Evolutionary conservation across 345 rosid species (phyloP).

Genomic region (Eucalyptus tenuipes): DNA sequence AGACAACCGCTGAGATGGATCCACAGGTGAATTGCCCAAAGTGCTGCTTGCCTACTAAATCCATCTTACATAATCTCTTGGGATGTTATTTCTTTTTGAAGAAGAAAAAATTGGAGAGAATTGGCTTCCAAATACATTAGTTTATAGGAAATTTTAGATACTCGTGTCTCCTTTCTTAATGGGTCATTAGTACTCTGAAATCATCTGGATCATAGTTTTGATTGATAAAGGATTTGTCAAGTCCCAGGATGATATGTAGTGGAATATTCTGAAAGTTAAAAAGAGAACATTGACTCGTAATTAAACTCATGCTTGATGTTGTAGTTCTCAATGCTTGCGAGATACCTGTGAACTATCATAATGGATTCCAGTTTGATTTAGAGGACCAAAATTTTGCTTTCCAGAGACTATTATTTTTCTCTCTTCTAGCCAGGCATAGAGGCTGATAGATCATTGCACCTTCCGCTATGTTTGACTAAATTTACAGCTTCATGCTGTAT

Average conservation of each 20-base stretch:
- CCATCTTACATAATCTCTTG: background rate
- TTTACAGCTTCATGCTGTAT: background rate
- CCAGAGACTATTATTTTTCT: background rate
- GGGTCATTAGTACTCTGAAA: background rate
- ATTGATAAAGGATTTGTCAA: background rate
- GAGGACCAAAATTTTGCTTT: background rate
- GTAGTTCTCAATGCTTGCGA: background rate
- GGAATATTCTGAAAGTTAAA: background rate
- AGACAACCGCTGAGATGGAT: conserved; percentile 9
- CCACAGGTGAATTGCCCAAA: background rate
- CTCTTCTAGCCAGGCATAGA: background rate
- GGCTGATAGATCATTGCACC: background rate
- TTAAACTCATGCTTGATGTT: background rate
- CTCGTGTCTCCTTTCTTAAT: background rate
- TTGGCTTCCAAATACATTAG: background rate
- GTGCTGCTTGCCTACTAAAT: conserved; percentile 7
- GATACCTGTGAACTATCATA: background rate
- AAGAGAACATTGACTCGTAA: background rate
- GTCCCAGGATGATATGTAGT: background rate
- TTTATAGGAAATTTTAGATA: background rate
- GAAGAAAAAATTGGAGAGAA: background rate
- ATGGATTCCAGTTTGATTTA: background rate
- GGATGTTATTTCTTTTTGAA: background rate
- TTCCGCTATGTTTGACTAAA: background rate
- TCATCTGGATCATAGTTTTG: background rate